A percentile compares a stretch with the other conserved stretches of the same genome.
phyloP scores from a whole-genome alignment of 768 basidiomycete genomes.

The Mycena belliarum region DNA sequence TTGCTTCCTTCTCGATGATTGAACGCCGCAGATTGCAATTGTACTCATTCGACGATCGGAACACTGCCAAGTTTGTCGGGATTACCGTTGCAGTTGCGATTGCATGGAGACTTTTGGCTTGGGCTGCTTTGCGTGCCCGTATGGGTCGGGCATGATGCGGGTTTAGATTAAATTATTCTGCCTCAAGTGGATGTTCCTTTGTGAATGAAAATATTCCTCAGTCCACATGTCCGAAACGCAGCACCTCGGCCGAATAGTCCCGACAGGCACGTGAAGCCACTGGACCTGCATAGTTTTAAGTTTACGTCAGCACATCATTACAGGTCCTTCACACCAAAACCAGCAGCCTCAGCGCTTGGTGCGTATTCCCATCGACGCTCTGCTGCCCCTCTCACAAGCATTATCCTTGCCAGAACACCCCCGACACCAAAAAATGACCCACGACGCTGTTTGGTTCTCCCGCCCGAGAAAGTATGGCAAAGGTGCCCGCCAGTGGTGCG shows the following conservation, averaged over 20 bases:
- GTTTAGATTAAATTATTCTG: too few species aligned
- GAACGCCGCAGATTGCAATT: slow-evolving; percentile 10
- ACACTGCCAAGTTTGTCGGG: slow-evolving; percentile 18
- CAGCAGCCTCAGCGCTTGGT: slow-evolving; percentile 17
- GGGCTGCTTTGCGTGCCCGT: slow-evolving; percentile 16
- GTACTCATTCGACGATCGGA: slow-evolving; percentile 20
- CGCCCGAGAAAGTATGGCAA: slow-evolving; percentile 94
- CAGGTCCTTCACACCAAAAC: neutral
- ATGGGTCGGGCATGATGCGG: slow-evolving; percentile 16
- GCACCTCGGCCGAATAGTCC: too few species aligned
- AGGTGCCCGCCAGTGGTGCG: slow-evolving; percentile 92
- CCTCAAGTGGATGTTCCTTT: too few species aligned
- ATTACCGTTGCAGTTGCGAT: slow-evolving; percentile 11
- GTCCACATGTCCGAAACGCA: too few species aligned
- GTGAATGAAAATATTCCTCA: too few species aligned
- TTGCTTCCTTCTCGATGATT: neutral
- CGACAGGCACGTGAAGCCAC: neutral
- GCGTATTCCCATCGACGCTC: neutral
- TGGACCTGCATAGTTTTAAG: neutral
- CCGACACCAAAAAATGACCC: slow-evolving; percentile 74
- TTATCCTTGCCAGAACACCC: slow-evolving; percentile 10
- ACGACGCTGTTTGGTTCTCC: slow-evolving; percentile 98
- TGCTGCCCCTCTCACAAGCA: neutral
- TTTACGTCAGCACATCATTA: neutral
- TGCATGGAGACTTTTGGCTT: slow-evolving; percentile 17